Percentiles rank a stretch among this genome's conserved stretches.
Evolutionary conservation across 2,329 filamentous ascomycete genomes (phyloP).

Genomic region (Xylaria sp.): DNA sequence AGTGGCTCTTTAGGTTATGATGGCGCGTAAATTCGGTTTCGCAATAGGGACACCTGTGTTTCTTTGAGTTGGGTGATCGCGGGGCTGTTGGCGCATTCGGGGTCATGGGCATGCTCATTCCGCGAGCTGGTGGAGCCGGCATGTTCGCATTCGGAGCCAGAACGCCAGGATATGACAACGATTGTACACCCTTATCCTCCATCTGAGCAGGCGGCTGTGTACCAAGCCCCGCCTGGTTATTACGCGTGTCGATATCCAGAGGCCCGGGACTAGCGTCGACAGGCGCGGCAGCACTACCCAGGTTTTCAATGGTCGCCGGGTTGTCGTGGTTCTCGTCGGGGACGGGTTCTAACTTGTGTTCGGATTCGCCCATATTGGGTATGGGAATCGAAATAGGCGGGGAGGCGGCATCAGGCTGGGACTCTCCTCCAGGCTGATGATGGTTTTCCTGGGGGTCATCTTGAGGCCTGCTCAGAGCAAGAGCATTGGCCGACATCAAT

Average conservation of each 20-base stretch:
- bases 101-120: constrained; percentile 68
- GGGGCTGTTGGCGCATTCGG: constrained; percentile 60
- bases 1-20: constrained; percentile 96
- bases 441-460: constrained; percentile 64
- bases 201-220: constrained; percentile 58
- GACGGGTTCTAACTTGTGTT: constrained; percentile 54
- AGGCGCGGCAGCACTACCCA: constrained; percentile 52
- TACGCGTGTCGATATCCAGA: constrained; percentile 64
- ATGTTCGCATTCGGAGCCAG: constrained; percentile 56
- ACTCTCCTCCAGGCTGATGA: constrained; percentile 43
- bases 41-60: constrained; percentile 97
- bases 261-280: constrained; percentile 62
- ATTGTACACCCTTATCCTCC: constrained; percentile 62
- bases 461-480: constrained; percentile 65
- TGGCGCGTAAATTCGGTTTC: constrained; percentile 96
- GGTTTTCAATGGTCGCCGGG: constrained; percentile 52
- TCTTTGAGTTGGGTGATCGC: constrained; percentile 79
- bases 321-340: constrained; percentile 52
- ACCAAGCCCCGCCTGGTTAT: constrained; percentile 49
- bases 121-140: constrained; percentile 58
- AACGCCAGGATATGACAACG: constrained; percentile 65
- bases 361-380: constrained; percentile 46
- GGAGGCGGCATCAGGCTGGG: constrained; percentile 35
- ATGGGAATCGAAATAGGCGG: constrained; percentile 45
- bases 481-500: constrained; percentile 62